Evolutionary conservation across 2,329 filamentous ascomycete species (phyloP).

Genomic region (Epichloe gansuensis): DNA sequence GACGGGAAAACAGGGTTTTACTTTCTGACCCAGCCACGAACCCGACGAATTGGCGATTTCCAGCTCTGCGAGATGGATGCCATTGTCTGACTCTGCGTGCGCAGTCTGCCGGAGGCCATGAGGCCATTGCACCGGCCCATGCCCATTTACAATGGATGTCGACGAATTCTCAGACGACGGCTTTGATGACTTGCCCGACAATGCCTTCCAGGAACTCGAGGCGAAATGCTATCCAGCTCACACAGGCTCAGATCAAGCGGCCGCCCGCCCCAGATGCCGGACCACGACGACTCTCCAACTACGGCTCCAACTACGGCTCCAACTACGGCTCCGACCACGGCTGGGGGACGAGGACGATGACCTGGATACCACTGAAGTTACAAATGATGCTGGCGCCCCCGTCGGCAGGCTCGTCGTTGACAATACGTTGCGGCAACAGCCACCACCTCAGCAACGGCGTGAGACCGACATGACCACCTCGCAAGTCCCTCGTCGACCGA

Average conservation of each 20-base stretch:
- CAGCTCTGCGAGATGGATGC: not conserved
- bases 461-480: slow-evolving; percentile 8
- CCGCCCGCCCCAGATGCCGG: slow-evolving; percentile 11
- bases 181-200: slow-evolving; percentile 47
- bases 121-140: slow-evolving; percentile 7
- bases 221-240: slow-evolving; percentile 49
- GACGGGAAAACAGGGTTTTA: too few species aligned
- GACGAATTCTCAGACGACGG: slow-evolving; percentile 54
- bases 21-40: not conserved
- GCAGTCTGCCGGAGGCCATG: slow-evolving; percentile 6
- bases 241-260: slow-evolving; percentile 29
- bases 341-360: slow-evolving; percentile 44
- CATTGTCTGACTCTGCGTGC: not conserved
- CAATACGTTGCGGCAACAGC: slow-evolving; percentile 23
- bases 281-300: slow-evolving; percentile 13
- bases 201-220: slow-evolving; percentile 49
- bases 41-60: slow-evolving; percentile 4
- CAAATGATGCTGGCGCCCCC: slow-evolving; percentile 33
- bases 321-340: slow-evolving; percentile 24
- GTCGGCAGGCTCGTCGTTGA: slow-evolving; percentile 24
- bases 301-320: slow-evolving; percentile 10
- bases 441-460: slow-evolving; percentile 19
- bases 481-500: slow-evolving; percentile 14
- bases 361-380: slow-evolving; percentile 45
- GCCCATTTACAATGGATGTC: slow-evolving; percentile 23